Evolutionary conservation across 345 rosid species (phyloP), one percentile per base, ranked within the genome.

Genomic region (Lepidium sativum): DNA sequence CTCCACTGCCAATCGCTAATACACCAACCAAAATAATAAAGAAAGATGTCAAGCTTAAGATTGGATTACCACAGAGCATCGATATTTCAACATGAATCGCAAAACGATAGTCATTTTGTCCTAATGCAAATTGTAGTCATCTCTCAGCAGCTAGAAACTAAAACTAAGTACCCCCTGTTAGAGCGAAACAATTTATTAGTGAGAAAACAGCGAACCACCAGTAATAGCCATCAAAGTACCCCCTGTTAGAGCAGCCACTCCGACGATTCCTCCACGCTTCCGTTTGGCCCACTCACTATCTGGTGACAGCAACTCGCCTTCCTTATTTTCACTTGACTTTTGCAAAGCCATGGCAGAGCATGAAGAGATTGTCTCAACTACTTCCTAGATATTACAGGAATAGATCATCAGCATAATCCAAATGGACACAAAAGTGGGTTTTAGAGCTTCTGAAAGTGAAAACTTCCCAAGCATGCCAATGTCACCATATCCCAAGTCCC

Each of bases 211-310:
- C 69, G 37, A 82, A 89, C 98, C 97, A 12, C 98, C 98, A 70
- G 97, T 92, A 65, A 92, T 78, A 57, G 98, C 97, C 98, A 92
- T 63, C 54, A 92, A 71, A 57, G 96, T 76, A 78, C 97, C 98
- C 72, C 98, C 98, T 47, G 97, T 84, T 79, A 89, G 15, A 54
- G 98, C 98, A 59, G 98, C 98, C 16, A 92, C 96, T 54, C 97
- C 98, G 71, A 90, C 86, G 42, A 87, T 92, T 56, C 98, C 91
- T 65, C 98, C 96, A 63, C 92, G 98, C 81, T 84, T 92, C 96
- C 92, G 84, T 78, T 82, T 84, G 9, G 78, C 82, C 96, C 92
- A 86, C 56, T 71, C 72, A 67, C 65, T 76, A 72, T 79, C 43
- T 7, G 82, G 52, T n/a, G 90, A 76, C 49, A 56, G 58, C 63